Evolutionary conservation across 2,329 filamentous ascomycete species (phyloP).

Genomic region (Penicillium hesseltinei): DNA sequence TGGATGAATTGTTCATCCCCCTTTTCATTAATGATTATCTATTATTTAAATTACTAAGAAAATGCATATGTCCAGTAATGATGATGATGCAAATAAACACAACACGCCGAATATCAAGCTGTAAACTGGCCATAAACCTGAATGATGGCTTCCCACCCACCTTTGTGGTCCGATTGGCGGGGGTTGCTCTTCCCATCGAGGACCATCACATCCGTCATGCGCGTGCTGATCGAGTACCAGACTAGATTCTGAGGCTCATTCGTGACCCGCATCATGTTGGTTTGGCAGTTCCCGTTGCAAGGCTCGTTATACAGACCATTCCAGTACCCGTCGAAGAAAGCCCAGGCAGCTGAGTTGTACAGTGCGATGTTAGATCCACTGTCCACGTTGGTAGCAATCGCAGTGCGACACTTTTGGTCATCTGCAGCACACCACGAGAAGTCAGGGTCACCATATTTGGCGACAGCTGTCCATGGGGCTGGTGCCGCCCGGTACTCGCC

Average conservation of each 20-base stretch:
- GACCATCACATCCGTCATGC: conserved; percentile 31
- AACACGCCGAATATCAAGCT: conserved; percentile 3
- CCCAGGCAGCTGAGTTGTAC: conserved; percentile 37
- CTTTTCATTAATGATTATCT: background rate
- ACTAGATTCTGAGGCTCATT: conserved; percentile 27
- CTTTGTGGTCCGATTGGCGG: conserved; percentile 25
- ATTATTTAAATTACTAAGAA: background rate
- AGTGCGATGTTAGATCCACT: conserved; percentile 31
- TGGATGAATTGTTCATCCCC: background rate
- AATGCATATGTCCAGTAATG: conserved; percentile 5
- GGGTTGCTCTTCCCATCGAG: conserved; percentile 30
- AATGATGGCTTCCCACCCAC: conserved; percentile 34
- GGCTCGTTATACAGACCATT: conserved; percentile 30
- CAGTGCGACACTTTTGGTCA: conserved; percentile 32
- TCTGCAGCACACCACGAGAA: conserved; percentile 30
- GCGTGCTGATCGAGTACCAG: conserved; percentile 35
- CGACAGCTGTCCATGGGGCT: conserved; percentile 28
- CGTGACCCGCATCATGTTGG: conserved; percentile 35
- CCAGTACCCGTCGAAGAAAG: conserved; percentile 34
- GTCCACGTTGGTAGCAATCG: conserved; percentile 32
- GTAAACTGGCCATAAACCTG: conserved; percentile 29
- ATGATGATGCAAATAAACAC: background rate
- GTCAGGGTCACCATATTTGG: conserved; percentile 30
- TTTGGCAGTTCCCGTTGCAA: conserved; percentile 31
- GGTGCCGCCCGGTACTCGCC: conserved; percentile 30